Base-by-base conservation (phyloP, 1,139 yeast genomes). In the Kurtzmaniella quercitrusa region DNA sequence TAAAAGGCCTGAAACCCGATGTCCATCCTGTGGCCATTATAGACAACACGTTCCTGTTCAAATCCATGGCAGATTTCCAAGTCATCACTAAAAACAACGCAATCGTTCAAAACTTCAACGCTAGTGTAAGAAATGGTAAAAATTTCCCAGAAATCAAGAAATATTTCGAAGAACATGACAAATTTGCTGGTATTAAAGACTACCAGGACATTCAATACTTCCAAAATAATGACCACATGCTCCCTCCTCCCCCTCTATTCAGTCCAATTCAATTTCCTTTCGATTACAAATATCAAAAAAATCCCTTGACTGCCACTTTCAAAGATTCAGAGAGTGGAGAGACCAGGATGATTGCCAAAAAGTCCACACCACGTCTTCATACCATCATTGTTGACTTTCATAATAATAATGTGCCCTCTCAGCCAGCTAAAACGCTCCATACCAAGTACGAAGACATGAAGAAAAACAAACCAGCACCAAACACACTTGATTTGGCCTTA, bases 1-100 rank as follows among this genome's bases (percentile, higher is more conserved):
- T 90, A 10, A 16, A 14, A 38, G 34, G 25, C 3, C 33, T 25
- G 58, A 49, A 42, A 47, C 54, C 47, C 37, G 65, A 63, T 23
- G 73, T 77, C 1, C 68, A 70, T 41, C 93, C 96, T 0, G 73
- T 79, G 5, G 93, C 85, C 0, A 75, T 89, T 15, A 71, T 90
- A 18, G 81, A 82, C 52, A 78, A 81, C 48, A 85, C 85, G 15
- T 85, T 81, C 55, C 78, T 87, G 52, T 93, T 91, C 60, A 77
- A 96, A 52, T 89, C 87, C 46, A 79, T 93, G 72, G 82, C 93
- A 1, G 98, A 93, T 63, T 93, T 89, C 59, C 98, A 91, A 59
- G 77, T 80, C 48, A 68, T 77, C 29, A 78, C 91, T 16, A 77
- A 75, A 44, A 74, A 79, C 51, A 84, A 86, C 12, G 57, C 68